phyloP scores from a whole-genome alignment of 2,329 filamentous ascomycete genomes.

The Lomentospora prolificans region DNA sequence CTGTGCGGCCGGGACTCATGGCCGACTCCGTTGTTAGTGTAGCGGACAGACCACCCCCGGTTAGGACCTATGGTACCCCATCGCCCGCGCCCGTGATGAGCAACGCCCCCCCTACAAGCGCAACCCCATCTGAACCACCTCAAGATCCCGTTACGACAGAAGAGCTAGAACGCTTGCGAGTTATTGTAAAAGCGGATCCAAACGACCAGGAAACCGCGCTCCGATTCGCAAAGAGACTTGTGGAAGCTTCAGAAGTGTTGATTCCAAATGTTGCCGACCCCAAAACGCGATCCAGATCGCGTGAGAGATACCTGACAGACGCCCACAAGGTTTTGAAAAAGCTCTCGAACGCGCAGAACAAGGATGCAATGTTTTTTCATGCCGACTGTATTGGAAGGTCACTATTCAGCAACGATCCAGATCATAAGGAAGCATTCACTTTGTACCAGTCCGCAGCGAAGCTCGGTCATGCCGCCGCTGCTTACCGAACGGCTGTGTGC shows the following conservation, averaged over 20 bases:
- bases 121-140: constrained; percentile 15
- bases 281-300: constrained; percentile 60
- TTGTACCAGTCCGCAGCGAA: constrained; percentile 94
- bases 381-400: constrained; percentile 85
- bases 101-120: neutral
- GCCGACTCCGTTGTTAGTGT: constrained; percentile 46
- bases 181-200: constrained; percentile 59
- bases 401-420: constrained; percentile 64
- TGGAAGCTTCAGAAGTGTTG: constrained; percentile 74
- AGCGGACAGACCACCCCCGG: constrained; percentile 46
- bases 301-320: constrained; percentile 77
- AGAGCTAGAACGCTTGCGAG: constrained; percentile 67
- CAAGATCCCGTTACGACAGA: constrained; percentile 56
- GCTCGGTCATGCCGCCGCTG: constrained; percentile 71
- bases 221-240: constrained; percentile 67
- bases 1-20: constrained; percentile 54
- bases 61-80: constrained; percentile 39
- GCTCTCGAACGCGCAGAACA: constrained; percentile 60
- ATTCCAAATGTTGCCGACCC: constrained; percentile 57
- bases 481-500: constrained; percentile 92
- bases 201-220: constrained; percentile 64
- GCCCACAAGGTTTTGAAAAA: constrained; percentile 90
- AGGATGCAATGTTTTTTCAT: constrained; percentile 86
- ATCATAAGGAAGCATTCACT: constrained; percentile 86
- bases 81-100: constrained; percentile 5